phyloP scores from a whole-genome alignment of 345 rosid genomes.

The Citrus reticulata region DNA sequence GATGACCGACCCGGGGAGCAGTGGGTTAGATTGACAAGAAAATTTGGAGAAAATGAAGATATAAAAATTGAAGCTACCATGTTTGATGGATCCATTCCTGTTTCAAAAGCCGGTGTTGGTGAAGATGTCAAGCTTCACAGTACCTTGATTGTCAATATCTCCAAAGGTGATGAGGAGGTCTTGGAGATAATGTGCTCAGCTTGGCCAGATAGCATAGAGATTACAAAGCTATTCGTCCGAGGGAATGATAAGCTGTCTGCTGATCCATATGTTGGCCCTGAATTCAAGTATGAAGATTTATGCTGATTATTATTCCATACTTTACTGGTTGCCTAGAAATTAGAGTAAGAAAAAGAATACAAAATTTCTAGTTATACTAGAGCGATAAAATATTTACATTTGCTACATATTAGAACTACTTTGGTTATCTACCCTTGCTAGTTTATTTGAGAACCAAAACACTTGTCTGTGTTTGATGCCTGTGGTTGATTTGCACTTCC shows the following conservation, averaged over 20 bases:
- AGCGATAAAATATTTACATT: not conserved
- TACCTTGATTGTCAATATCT: slow-evolving; percentile 65
- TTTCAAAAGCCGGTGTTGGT: slow-evolving; percentile 30
- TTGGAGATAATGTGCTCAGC: slow-evolving; percentile 79
- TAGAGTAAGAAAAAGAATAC: not conserved
- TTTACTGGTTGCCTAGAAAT: slow-evolving; percentile 7
- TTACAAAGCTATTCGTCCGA: slow-evolving; percentile 52
- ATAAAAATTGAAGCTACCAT: slow-evolving; percentile 80
- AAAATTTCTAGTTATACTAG: not conserved
- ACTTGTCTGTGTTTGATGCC: not conserved
- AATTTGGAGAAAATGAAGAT: slow-evolving; percentile 59
- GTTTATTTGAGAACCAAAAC: slow-evolving; percentile 1
- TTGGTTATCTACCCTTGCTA: not conserved
- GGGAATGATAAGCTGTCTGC: slow-evolving; percentile 19
- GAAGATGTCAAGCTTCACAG: slow-evolving; percentile 57
- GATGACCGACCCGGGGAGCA: slow-evolving; percentile 79
- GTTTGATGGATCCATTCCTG: slow-evolving; percentile 69
- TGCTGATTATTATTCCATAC: not conserved
- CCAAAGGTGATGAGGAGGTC: slow-evolving; percentile 48
- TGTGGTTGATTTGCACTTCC: not conserved
- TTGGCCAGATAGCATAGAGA: slow-evolving; percentile 72
- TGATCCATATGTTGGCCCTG: slow-evolving; percentile 59
- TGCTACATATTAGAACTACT: not conserved
- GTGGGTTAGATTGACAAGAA: slow-evolving; percentile 69
- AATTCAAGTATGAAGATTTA: slow-evolving; percentile 52